Evolutionary conservation across 2,329 filamentous ascomycete species (phyloP), one percentile per base, ranked within the genome.

Genomic region (Pseudogymnoascus sp.): DNA sequence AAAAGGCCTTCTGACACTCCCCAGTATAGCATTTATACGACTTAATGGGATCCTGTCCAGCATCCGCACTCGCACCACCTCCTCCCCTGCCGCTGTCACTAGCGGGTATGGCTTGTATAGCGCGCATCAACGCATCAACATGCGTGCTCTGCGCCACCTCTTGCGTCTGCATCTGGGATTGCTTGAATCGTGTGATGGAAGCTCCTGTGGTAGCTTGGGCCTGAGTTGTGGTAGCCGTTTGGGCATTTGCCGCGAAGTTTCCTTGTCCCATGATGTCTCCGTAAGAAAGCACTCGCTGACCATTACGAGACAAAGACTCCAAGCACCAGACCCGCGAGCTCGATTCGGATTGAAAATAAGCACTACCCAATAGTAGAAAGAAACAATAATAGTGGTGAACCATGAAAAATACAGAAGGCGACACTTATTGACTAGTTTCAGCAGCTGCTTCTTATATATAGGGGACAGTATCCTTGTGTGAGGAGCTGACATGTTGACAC

Each of bases 41-140:
- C 70, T 67, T 75, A 70, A 66, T 75, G 67, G 40, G 65, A 64
- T 37, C 42, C 56, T 21, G 21, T 21, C 21, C 3, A 21, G 21
- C 21, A 21, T 64, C 5, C 42, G 21, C 5, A 44, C 25, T 34
- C 11, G 1, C 21, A 18, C 8, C 28, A 25, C 14, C 8, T 14
- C 16, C 34, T 37, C 34, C 14, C 36, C 36, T 6, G 14, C 46
- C 11, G 18, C 12, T 31, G 21, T 12, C 7, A n/a, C 42, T 16
- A 38, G 67, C 67, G 2, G 28, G 28, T 8, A 7, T 31, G 46
- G 84, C 79, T 74, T 96, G 92, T 56, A 97, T 93, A 0, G 89
- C 85, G 75, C 89, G 91, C 91, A 97, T 96, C 42, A 97, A 78
- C 44, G 86, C 87, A 73, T 97, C 93, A 38, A 97, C 87, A 64